Evolutionary conservation across 192 early-diverging fungal species (phyloP).

Genomic region (Coemansia sp.): DNA sequence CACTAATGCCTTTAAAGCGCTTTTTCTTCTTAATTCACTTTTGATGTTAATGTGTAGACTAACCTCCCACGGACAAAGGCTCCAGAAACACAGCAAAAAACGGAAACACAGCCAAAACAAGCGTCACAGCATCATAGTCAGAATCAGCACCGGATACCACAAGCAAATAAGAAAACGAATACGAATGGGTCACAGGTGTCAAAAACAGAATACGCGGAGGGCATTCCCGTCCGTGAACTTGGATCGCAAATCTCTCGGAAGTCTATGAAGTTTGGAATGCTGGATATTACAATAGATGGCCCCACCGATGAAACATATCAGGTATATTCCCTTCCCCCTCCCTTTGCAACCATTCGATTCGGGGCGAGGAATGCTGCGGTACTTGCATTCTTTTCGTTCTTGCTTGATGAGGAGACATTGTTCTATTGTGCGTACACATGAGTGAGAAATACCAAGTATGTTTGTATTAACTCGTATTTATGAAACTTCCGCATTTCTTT

Average conservation of each 20-base stretch:
- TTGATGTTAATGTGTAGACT: background rate
- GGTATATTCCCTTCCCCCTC: constrained; percentile 22
- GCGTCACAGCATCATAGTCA: background rate
- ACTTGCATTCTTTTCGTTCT: background rate
- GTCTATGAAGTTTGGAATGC: constrained; percentile 22
- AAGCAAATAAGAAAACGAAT: constrained; percentile 8
- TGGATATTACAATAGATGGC: constrained; percentile 22
- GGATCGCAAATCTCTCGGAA: background rate
- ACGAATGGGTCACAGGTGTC: background rate
- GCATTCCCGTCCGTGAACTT: background rate
- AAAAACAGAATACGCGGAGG: constrained; percentile 8
- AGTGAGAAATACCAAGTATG: constrained; percentile 3
- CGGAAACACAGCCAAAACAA: background rate
- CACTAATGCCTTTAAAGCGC: background rate
- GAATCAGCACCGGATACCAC: background rate
- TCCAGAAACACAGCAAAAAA: background rate
- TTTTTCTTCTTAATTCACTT: background rate
- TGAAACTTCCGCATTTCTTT: background rate
- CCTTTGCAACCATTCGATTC: constrained; percentile 23
- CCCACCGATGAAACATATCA: constrained; percentile 1
- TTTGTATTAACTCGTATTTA: constrained; percentile 2
- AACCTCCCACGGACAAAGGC: background rate
- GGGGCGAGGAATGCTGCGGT: constrained; percentile 2
- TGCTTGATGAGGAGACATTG: background rate
- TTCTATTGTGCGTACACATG: constrained; percentile 2